Evolutionary conservation across 306 rosid genomes (phyloP).

Genomic region (Erythrophleum fordii): DNA sequence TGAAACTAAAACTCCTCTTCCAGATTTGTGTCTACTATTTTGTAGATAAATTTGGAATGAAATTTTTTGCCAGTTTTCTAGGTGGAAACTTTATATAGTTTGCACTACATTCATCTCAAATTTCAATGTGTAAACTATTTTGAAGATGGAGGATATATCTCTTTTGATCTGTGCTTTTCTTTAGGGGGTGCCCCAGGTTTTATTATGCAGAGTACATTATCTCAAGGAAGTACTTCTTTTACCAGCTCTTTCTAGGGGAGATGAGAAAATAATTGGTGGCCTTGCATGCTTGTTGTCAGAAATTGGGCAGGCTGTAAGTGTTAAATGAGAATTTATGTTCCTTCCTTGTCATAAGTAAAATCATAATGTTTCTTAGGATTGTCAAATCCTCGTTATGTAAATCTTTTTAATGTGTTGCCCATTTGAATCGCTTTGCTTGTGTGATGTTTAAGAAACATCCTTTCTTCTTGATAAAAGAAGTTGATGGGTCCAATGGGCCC

Average conservation of each 20-base stretch:
- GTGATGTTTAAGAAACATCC: not conserved
- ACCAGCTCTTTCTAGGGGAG: conserved; percentile 82
- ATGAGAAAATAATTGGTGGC: conserved; percentile 83
- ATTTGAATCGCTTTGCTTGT: conserved; percentile 28
- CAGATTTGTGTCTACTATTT: conserved; percentile 16
- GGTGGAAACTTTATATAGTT: conserved; percentile 1
- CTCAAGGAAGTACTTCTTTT: conserved; percentile 84
- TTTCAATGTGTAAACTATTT: not conserved
- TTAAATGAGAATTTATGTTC: conserved; percentile 30
- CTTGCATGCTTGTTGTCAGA: conserved; percentile 92
- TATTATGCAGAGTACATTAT: conserved; percentile 82
- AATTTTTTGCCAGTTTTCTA: conserved; percentile 3
- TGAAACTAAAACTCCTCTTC: conserved; percentile 16
- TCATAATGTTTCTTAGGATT: conserved; percentile 13
- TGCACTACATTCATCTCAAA: conserved; percentile 2
- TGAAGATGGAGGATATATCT: conserved; percentile 31
- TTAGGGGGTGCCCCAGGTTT: conserved; percentile 90
- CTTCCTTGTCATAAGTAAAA: conserved; percentile 16
- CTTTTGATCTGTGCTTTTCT: conserved; percentile 49
- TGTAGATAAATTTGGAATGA: conserved; percentile 20
- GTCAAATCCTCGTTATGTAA: conserved; percentile 21
- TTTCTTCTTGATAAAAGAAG: not conserved
- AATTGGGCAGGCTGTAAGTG: conserved; percentile 96
- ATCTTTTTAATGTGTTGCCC: conserved; percentile 23
- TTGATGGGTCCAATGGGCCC: too few relatives aligned